phyloP scores from a whole-genome alignment of 106 monocot species.

The Dendrobium nobile region DNA sequence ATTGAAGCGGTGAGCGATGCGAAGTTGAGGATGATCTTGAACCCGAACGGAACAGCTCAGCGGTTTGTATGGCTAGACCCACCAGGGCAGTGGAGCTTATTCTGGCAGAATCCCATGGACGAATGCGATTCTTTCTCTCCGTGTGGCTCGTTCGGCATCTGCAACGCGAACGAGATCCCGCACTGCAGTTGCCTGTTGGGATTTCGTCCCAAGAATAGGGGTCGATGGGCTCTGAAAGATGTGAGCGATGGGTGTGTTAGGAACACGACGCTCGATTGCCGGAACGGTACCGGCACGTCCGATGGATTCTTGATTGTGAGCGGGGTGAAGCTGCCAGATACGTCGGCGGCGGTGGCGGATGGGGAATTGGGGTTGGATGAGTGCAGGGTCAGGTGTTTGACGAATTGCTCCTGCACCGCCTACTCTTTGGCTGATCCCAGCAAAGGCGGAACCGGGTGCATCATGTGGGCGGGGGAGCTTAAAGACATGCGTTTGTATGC shows the following conservation, averaged over 20 bases:
- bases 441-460: conserved; percentile 20
- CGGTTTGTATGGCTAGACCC: conserved; percentile 20
- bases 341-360: too few species aligned
- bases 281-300: not conserved
- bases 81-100: conserved; percentile 17
- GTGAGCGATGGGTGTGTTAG: conserved; percentile 34
- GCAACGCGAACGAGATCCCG: conserved; percentile 20
- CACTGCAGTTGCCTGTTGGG: conserved; percentile 41
- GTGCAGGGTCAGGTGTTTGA: conserved; percentile 28
- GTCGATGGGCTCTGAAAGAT: conserved; percentile 16
- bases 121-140: conserved; percentile 21
- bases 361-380: too few species aligned
- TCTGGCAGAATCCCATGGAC: conserved; percentile 20
- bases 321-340: conserved; percentile 14
- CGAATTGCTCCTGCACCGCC: conserved; percentile 33
- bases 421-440: conserved; percentile 12
- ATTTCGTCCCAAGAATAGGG: conserved; percentile 27
- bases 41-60: conserved; percentile 11
- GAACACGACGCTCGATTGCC: conserved; percentile 30
- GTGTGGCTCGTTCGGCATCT: conserved; percentile 44
- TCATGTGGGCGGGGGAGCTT: conserved; percentile 24
- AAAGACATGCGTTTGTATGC: conserved; percentile 17
- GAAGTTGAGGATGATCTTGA: conserved; percentile 3
- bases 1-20: not conserved
- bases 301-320: conserved; percentile 24